Percentiles rank a stretch among this genome's conserved stretches.
Evolutionary conservation across 768 basidiomycete genomes (phyloP).

Genomic region (Amanita phalloides): DNA sequence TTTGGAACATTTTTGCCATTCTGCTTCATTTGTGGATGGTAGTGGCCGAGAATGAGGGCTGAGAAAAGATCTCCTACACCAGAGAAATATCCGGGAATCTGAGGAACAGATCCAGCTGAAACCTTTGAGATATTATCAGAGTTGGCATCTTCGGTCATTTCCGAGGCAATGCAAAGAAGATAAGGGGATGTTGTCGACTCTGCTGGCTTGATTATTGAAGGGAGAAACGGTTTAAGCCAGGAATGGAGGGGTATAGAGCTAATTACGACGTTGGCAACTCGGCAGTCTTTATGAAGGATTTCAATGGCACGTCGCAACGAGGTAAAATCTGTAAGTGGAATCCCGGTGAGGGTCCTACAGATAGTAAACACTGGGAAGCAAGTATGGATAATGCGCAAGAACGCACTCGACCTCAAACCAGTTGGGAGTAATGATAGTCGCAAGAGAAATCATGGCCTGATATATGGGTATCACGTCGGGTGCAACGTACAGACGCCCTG

Average conservation of each 20-base stretch:
- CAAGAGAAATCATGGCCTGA: slow-evolving; percentile 63
- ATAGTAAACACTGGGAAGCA: slow-evolving; percentile 16
- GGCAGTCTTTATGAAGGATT: slow-evolving; percentile 66
- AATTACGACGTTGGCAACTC: slow-evolving; percentile 82
- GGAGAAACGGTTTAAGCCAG: slow-evolving; percentile 50
- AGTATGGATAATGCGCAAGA: slow-evolving; percentile 24
- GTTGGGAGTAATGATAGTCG: slow-evolving; percentile 93
- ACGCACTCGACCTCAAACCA: slow-evolving; percentile 88
- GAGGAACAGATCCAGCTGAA: slow-evolving; percentile 60
- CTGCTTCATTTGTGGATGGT: slow-evolving; percentile 20
- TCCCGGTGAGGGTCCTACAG: slow-evolving; percentile 64
- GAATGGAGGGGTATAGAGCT: slow-evolving; percentile 70
- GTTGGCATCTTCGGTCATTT: slow-evolving; percentile 19
- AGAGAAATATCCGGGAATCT: slow-evolving; percentile 86
- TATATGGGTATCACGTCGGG: slow-evolving; percentile 83
- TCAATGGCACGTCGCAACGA: slow-evolving; percentile 62
- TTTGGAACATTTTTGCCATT: not conserved
- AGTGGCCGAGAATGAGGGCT: slow-evolving; percentile 81
- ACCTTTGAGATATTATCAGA: slow-evolving; percentile 15
- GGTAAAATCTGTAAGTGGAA: slow-evolving; percentile 49
- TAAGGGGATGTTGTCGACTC: slow-evolving; percentile 24
- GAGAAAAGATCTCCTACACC: slow-evolving; percentile 99
- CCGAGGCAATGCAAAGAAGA: slow-evolving; percentile 79
- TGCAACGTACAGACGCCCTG: slow-evolving; percentile 82
- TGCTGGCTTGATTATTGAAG: slow-evolving; percentile 29